These are phyloP conservation scores for Keithomyces neogunnii DNA, from an alignment of 2,329 filamentous ascomycete genomes.

Conservation along the genomic window DNA sequence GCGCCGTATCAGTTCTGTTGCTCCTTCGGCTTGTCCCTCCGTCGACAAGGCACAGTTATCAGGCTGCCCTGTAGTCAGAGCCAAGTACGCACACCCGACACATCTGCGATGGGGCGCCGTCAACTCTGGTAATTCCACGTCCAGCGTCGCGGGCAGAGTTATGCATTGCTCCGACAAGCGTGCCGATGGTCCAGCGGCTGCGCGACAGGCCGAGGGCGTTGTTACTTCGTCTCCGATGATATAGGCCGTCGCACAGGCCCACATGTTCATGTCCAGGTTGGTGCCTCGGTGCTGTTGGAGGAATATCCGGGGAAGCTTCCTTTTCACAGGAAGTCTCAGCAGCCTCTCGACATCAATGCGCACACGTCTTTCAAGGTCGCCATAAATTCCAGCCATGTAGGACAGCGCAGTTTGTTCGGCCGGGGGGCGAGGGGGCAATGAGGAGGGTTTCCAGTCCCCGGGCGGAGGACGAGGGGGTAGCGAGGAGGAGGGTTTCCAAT, in stretches of 20 bases:
- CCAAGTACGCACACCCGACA: constrained; percentile 9
- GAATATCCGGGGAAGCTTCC: constrained; percentile 19
- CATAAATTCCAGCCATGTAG: background rate
- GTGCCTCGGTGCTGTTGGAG: constrained; percentile 12
- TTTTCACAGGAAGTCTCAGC: constrained; percentile 12
- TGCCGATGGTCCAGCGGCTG: constrained; percentile 2
- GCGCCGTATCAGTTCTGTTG: background rate
- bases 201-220: constrained; percentile 8
- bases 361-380: background rate
- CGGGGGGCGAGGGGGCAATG: too few species aligned
- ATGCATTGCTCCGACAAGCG: constrained; percentile 20
- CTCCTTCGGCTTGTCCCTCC: background rate
- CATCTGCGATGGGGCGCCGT: constrained; percentile 13
- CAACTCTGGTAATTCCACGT: constrained; percentile 7
- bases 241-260: constrained; percentile 23
- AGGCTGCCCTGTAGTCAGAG: background rate
- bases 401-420: too few species aligned
- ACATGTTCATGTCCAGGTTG: constrained; percentile 14
- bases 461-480: background rate
- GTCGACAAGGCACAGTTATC: background rate
- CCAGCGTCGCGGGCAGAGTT: constrained; percentile 13
- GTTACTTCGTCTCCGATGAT: constrained; percentile 19
- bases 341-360: constrained; percentile 18
- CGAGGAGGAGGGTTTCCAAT: background rate
- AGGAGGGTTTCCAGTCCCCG: background rate